A percentile compares a stretch with the other conserved stretches of the same genome.
phyloP scores from a whole-genome alignment of 164 flowering plant species.

The Stephania yunnanensis region DNA sequence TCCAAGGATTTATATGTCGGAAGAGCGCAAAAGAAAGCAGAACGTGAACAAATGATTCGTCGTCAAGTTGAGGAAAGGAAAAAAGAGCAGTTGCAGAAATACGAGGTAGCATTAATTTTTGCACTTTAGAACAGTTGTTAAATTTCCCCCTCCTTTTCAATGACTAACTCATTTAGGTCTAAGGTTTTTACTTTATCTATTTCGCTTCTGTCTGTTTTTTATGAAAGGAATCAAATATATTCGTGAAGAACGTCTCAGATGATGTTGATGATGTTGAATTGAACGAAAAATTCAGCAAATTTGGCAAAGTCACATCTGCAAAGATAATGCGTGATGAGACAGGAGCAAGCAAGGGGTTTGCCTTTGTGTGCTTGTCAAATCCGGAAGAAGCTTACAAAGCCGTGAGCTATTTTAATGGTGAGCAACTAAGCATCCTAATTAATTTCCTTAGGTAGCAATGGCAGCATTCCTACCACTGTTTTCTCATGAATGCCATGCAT shows the following conservation, averaged over 20 bases:
- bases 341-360: constrained; percentile 13
- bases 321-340: constrained; percentile 7
- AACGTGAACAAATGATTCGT: constrained; percentile 24
- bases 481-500: not conserved
- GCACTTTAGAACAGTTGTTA: not conserved
- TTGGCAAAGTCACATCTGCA: constrained; percentile 10
- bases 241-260: constrained; percentile 30
- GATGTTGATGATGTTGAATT: constrained; percentile 27
- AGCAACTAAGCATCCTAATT: not conserved
- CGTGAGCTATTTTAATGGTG: constrained; percentile 4
- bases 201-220: not conserved
- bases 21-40: constrained; percentile 42
- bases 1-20: constrained; percentile 35
- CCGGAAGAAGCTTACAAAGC: constrained; percentile 11
- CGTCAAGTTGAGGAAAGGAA: constrained; percentile 2
- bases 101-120: constrained; percentile 6
- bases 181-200: not conserved
- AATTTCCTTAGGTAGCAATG: not conserved
- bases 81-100: constrained; percentile 3
- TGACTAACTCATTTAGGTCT: not conserved
- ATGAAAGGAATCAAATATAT: constrained; percentile 26
- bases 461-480: not conserved
- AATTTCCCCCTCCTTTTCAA: not conserved
- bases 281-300: constrained; percentile 24
- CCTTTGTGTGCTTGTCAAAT: constrained; percentile 10